phyloP scores from a whole-genome alignment of 768 basidiomycete genomes.

The Kwoniella dendrophila region DNA sequence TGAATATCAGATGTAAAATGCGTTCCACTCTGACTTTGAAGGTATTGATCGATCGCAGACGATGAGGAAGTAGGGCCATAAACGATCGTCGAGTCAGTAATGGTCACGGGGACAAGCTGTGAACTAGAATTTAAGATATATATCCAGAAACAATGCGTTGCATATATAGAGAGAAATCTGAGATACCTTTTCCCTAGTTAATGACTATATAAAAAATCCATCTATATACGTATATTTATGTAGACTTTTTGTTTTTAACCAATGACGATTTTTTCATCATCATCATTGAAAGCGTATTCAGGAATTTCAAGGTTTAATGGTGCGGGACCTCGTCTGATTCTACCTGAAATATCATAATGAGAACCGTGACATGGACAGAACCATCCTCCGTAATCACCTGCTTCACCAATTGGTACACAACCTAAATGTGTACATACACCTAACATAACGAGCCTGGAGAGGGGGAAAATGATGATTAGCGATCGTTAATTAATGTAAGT shows the following conservation, averaged over 20 bases:
- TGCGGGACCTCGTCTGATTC: conserved; percentile 93
- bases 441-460: conserved; percentile 59
- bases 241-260: conserved; percentile 62
- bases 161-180: too few relatives aligned
- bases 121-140: too few relatives aligned
- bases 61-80: too few relatives aligned
- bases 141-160: not conserved
- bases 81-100: too few relatives aligned
- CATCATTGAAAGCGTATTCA: conserved; percentile 81
- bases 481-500: too few relatives aligned
- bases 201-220: not conserved
- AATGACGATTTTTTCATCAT: conserved; percentile 79
- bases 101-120: too few relatives aligned
- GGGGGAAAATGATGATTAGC: not conserved
- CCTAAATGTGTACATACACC: conserved; percentile 81
- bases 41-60: too few relatives aligned
- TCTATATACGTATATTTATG: not conserved
- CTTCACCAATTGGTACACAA: conserved; percentile 97
- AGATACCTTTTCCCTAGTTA: too few relatives aligned
- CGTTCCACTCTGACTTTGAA: too few relatives aligned
- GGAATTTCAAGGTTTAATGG: conserved; percentile 96
- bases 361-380: conserved; percentile 99
- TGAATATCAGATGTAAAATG: too few relatives aligned
- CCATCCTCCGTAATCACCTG: conserved; percentile 98
- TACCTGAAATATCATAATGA: conserved; percentile 91